phyloP scores from a whole-genome alignment of 306 rosid genomes.

The Geum urbanum region DNA sequence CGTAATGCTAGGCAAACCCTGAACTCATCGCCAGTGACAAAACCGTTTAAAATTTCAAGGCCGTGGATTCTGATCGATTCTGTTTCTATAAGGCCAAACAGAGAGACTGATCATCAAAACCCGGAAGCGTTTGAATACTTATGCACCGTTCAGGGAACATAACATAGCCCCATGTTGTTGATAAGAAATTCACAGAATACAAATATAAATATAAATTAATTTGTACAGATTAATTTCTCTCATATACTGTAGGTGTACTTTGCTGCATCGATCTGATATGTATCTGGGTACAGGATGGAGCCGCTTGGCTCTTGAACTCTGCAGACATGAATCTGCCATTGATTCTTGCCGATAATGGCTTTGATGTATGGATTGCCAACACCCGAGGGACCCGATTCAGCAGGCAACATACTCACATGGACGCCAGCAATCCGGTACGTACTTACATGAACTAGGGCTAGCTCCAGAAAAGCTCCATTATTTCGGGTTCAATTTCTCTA shows the following conservation, averaged over 20 bases:
- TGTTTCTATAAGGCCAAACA: not conserved
- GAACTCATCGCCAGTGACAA: not conserved
- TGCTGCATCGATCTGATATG: not conserved
- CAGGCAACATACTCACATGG: constrained; percentile 49
- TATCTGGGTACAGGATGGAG: constrained; percentile 55
- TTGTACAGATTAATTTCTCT: too few relatives aligned
- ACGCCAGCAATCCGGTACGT: constrained; percentile 35
- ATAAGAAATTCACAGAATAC: too few relatives aligned
- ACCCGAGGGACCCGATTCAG: constrained; percentile 84
- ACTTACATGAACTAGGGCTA: too few relatives aligned
- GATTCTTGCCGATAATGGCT: constrained; percentile 74
- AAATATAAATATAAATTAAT: too few relatives aligned
- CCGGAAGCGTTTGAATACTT: constrained; percentile 16
- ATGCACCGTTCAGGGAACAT: constrained; percentile 19
- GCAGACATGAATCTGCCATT: constrained; percentile 72
- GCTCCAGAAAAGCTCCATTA: not conserved
- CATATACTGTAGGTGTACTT: not conserved
- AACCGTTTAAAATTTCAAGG: constrained; percentile 2
- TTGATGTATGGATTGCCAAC: constrained; percentile 84
- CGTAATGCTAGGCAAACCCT: not conserved
- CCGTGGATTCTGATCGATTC: too few relatives aligned
- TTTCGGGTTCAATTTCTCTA: too few relatives aligned
- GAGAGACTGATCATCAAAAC: not conserved
- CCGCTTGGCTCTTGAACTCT: constrained; percentile 64
- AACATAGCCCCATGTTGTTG: too few relatives aligned